A percentile compares a stretch with the other conserved stretches of the same genome.
These are phyloP conservation scores for Acorus calamus DNA, from an alignment of 106 monocot species.

Conservation along the genomic window DNA sequence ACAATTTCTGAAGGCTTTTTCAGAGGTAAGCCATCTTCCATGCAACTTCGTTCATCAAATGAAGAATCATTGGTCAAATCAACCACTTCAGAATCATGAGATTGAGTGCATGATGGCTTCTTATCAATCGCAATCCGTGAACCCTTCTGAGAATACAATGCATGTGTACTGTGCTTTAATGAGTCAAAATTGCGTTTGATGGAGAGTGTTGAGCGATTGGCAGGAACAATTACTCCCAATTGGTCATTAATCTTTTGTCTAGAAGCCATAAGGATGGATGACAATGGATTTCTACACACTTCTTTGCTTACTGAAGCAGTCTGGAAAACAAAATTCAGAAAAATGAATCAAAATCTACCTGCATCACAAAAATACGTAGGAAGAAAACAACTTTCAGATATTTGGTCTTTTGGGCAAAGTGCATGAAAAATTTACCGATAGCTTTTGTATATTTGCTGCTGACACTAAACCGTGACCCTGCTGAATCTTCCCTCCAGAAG, in stretches of 20 bases:
- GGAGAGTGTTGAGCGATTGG: slow-evolving; percentile 61
- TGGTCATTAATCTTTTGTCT: slow-evolving; percentile 9
- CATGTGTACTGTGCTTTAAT: slow-evolving; percentile 8
- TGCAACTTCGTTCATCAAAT: not conserved
- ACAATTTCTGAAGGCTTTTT: slow-evolving; percentile 23
- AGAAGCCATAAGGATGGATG: slow-evolving; percentile 13
- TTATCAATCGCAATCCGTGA: slow-evolving; percentile 1
- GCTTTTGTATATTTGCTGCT: slow-evolving; percentile 12
- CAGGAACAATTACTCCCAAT: slow-evolving; percentile 43
- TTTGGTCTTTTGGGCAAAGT: no score
- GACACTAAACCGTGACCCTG: slow-evolving; percentile 10
- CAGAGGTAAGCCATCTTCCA: slow-evolving; percentile 17
- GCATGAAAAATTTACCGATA: slow-evolving; percentile 29
- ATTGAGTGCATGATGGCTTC: not conserved
- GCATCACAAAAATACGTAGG: no score
- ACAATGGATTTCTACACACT: slow-evolving; percentile 12
- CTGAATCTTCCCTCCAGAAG: slow-evolving; percentile 16
- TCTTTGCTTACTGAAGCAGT: slow-evolving; percentile 15
- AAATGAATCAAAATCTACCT: no score
- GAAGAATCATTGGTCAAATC: slow-evolving; percentile 35
- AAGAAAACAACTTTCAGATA: no score
- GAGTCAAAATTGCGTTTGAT: slow-evolving; percentile 9
- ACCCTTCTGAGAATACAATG: slow-evolving; percentile 9
- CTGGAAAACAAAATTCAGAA: slow-evolving; percentile 16
- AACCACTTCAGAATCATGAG: slow-evolving; percentile 31